phyloP scores from a whole-genome alignment of 768 basidiomycete genomes.

The Pulveroboletus sp. region DNA sequence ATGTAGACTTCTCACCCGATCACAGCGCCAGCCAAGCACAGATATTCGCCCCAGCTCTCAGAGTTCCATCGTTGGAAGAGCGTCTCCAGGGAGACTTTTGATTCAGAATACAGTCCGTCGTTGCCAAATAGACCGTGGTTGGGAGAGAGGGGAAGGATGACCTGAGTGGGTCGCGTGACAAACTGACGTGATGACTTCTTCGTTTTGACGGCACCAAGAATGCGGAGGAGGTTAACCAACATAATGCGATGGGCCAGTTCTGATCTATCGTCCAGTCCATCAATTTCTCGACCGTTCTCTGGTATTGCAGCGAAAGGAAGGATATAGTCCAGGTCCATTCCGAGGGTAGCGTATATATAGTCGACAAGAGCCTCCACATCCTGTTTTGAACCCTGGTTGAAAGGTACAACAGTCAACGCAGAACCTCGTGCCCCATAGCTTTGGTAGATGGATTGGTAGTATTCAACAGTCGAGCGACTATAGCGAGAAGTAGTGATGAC shows the following conservation, averaged over 20 bases:
- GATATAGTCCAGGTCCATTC: slow-evolving; percentile 97
- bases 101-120: slow-evolving; percentile 96
- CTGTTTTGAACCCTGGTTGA: slow-evolving; percentile 98
- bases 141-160: slow-evolving; percentile 94
- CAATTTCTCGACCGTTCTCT: slow-evolving; percentile 98
- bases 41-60: slow-evolving; percentile 98
- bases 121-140: slow-evolving; percentile 98
- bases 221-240: slow-evolving; percentile 93
- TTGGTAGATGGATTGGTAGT: slow-evolving; percentile 98
- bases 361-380: slow-evolving; percentile 97
- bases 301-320: slow-evolving; percentile 98
- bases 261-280: slow-evolving; percentile 93
- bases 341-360: slow-evolving; percentile 94
- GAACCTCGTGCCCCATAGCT: slow-evolving; percentile 91
- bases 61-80: slow-evolving; percentile 98
- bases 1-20: slow-evolving; percentile 66
- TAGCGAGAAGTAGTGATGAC: slow-evolving; percentile 98
- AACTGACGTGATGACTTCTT: slow-evolving; percentile 98
- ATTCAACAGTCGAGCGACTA: slow-evolving; percentile 92
- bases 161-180: slow-evolving; percentile 97
- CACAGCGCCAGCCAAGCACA: slow-evolving; percentile 96
- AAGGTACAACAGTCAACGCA: slow-evolving; percentile 96
- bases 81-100: slow-evolving; percentile 96
- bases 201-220: slow-evolving; percentile 94
- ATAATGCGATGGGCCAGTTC: slow-evolving; percentile 98